Conservation (phyloP, 2,329 filamentous ascomycete genomes). For the Exserohilum turcica region DNA sequence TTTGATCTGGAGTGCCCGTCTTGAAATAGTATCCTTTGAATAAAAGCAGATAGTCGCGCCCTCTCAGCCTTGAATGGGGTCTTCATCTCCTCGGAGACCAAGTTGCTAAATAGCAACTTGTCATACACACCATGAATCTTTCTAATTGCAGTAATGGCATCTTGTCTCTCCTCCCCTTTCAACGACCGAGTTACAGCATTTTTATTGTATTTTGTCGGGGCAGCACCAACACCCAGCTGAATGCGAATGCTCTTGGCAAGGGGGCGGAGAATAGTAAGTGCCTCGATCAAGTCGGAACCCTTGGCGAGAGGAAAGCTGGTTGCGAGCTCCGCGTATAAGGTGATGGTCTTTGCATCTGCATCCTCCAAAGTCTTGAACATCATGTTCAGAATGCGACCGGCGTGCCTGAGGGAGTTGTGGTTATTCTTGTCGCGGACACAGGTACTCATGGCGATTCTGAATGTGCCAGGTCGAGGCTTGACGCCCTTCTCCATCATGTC, state of each 20-base stretch:
- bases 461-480: conserved; percentile 56
- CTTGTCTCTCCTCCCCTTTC: conserved; percentile 25
- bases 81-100: conserved; percentile 38
- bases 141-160: conserved; percentile 34
- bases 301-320: conserved; percentile 35
- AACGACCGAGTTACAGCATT: conserved; percentile 19
- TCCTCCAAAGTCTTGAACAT: conserved; percentile 38
- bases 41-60: conserved; percentile 33
- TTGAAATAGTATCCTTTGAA: conserved; percentile 28
- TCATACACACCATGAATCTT: conserved; percentile 41
- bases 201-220: conserved; percentile 2
- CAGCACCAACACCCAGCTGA: conserved; percentile 36
- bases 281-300: conserved; percentile 36
- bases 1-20: conserved; percentile 1
- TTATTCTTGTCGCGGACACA: conserved; percentile 81
- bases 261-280: conserved; percentile 35
- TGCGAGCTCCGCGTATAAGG: conserved; percentile 41
- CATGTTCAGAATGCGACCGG: conserved; percentile 65
- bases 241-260: conserved; percentile 34
- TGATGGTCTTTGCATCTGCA: conserved; percentile 35
- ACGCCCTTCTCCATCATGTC: conserved; percentile 37
- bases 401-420: conserved; percentile 67
- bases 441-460: conserved; percentile 73
- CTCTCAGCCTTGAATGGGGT: conserved; percentile 32
- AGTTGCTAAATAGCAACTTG: conserved; percentile 36